Evolutionary conservation across 2,329 filamentous ascomycete species (phyloP), one percentile per base, ranked within the genome.

Genomic region (Fusarium graminum): DNA sequence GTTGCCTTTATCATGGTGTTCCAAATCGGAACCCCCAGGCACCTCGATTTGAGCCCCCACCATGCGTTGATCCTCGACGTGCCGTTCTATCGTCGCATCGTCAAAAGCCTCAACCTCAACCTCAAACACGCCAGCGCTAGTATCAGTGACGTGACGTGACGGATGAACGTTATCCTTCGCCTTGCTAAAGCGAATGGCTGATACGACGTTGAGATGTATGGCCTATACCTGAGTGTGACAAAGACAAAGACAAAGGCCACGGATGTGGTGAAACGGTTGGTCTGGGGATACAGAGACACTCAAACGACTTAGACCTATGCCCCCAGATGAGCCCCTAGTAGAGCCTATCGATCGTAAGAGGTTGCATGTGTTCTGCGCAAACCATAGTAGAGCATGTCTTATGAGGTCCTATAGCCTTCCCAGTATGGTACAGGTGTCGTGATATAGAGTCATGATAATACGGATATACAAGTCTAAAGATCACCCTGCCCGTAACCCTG

Each of bases 41-140:
- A 34, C 32, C n/a, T 34, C 14, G 7, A 34, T 34, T 34, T 16
- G 32, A 52, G 54, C 64, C 59, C 64, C 63, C 41, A 67, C 58
- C 26, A 32, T 10, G 32, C 19, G 43, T 49, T 62, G 43, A 62
- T 43, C 34, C 32, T 34, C 32, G 32, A 14, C 32, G 17, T 52
- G 34, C 54, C 38, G 9, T 36, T 43, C 40, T 44, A 45, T 59
- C 30, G 41, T 64, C 34, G 25, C 64, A 67, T 60, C 53, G 59
- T 65, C 53, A 64, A 65, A 34, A 60, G 41, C 22, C 22, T 22
- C 39, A 60, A 39, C 22, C 22, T 22, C 39, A 60, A 39, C 53
- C 45, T 65, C 64, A 67, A 65, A 68, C 64, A 29, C 64, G 39
- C 45, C 45, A 53, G 38, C 42, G 54, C 54, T 67, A 66, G 56